Percentiles rank a stretch among this genome's conserved stretches.
These are phyloP conservation scores for Kwoniella sp. DNA, from an alignment of 768 basidiomycete species.

Conservation along the genomic window DNA sequence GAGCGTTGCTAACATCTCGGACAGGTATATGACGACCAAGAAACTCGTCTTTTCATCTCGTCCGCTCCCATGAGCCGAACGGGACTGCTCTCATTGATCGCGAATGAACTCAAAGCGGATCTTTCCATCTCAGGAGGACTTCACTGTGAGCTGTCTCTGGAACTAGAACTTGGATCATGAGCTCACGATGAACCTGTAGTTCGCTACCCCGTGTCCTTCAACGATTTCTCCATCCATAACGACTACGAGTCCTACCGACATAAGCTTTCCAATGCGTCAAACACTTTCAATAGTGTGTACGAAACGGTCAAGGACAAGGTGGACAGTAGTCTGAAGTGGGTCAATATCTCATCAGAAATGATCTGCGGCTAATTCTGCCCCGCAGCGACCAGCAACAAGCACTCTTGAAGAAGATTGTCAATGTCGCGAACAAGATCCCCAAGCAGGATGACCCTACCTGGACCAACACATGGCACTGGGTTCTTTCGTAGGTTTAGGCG, in stretches of 20 bases:
- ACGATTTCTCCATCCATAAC: conserved; percentile 90
- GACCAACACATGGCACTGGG: conserved; percentile 99
- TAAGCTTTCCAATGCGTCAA: conserved; percentile 77
- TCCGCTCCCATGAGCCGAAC: conserved; percentile 92
- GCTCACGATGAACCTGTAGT: conserved; percentile 55
- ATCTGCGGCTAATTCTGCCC: not conserved
- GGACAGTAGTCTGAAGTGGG: conserved; percentile 77
- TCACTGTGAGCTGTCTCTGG: conserved; percentile 63
- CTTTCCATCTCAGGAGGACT: conserved; percentile 90
- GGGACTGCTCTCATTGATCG: conserved; percentile 86
- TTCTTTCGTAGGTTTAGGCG: conserved; percentile 62
- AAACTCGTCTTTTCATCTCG: conserved; percentile 89
- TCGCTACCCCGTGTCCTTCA: conserved; percentile 93
- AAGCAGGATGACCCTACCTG: conserved; percentile 84
- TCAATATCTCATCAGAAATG: not conserved
- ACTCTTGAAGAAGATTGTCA: conserved; percentile 83
- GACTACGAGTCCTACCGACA: conserved; percentile 84
- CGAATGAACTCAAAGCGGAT: conserved; percentile 88
- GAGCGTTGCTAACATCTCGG: not conserved
- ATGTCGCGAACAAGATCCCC: conserved; percentile 80
- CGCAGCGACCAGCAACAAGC: conserved; percentile 75
- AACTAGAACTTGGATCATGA: not conserved
- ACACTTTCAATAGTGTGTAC: conserved; percentile 88
- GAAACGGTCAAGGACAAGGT: conserved; percentile 89
- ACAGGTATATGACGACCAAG: conserved; percentile 74